Percentiles rank a stretch among this genome's conserved stretches.
Evolutionary conservation across 192 early-diverging fungal species (phyloP).

Genomic region (Backusella parvicylindrica): DNA sequence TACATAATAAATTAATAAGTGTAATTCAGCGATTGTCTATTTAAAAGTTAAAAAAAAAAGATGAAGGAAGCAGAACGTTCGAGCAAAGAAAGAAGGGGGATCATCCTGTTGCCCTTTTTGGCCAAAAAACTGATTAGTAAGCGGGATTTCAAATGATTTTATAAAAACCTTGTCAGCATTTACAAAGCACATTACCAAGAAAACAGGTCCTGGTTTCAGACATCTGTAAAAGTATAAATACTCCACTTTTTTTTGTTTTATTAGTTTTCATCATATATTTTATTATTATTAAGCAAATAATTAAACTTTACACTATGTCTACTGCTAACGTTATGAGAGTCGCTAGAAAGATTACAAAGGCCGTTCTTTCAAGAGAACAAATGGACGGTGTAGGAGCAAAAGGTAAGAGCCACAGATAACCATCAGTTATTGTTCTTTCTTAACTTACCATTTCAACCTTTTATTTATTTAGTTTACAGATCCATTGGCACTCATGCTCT

Average conservation of each 20-base stretch:
- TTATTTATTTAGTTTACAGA: constrained; percentile 57
- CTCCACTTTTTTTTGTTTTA: not conserved
- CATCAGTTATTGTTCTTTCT: not conserved
- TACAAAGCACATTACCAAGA: not conserved
- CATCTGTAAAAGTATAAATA: not conserved
- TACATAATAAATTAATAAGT: too few species aligned
- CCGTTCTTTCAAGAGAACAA: constrained; percentile 47
- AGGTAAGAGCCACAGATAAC: not conserved
- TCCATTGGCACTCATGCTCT: constrained; percentile 63
- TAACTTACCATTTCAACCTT: not conserved
- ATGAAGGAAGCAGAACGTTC: too few species aligned
- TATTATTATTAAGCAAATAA: not conserved
- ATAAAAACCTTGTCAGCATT: not conserved
- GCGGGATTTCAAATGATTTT: not conserved
- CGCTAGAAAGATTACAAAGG: constrained; percentile 40
- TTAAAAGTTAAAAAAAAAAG: too few species aligned
- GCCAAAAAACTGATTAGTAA: not conserved
- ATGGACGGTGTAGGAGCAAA: constrained; percentile 79
- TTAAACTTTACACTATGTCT: not conserved
- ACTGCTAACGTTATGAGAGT: not conserved
- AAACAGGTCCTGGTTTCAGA: not conserved
- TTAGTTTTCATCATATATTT: not conserved
- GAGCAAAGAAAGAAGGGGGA: too few species aligned
- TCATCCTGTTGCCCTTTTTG: too few species aligned
- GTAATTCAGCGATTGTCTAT: too few species aligned